A percentile compares a stretch with the other conserved stretches of the same genome.
phyloP scores from a whole-genome alignment of 2,329 filamentous ascomycete species.

The Xylariaceae sp. region DNA sequence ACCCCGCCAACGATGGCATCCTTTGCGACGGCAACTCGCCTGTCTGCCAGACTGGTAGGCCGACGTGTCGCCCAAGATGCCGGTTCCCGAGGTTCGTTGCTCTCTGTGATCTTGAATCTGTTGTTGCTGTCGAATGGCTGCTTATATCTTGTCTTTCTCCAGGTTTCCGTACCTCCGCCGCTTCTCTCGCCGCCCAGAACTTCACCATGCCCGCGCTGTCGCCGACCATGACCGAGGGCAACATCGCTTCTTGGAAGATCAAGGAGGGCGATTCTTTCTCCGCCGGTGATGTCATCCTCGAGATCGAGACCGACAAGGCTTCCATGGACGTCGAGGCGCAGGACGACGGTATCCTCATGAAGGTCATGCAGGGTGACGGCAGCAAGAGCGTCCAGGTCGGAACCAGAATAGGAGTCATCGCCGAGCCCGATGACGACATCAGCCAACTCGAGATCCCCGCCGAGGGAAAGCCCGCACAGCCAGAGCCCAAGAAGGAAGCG shows the following conservation, averaged over 20 bases:
- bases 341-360: slow-evolving; percentile 80
- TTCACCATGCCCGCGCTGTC: slow-evolving; percentile 89
- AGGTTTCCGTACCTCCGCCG: slow-evolving; percentile 62
- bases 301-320: slow-evolving; percentile 92
- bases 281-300: slow-evolving; percentile 79
- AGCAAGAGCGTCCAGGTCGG: slow-evolving; percentile 74
- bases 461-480: slow-evolving; percentile 51
- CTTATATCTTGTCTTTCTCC: slow-evolving; percentile 11
- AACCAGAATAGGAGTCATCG: slow-evolving; percentile 73
- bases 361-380: slow-evolving; percentile 70
- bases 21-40: slow-evolving; percentile 57
- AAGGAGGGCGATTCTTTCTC: slow-evolving; percentile 81
- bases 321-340: slow-evolving; percentile 94
- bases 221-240: slow-evolving; percentile 90
- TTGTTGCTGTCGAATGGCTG: background rate
- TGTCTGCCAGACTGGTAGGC: slow-evolving; percentile 55
- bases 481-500: slow-evolving; percentile 32
- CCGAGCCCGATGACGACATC: slow-evolving; percentile 76
- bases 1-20: slow-evolving; percentile 54
- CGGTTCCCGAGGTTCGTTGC: slow-evolving; percentile 50
- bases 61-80: slow-evolving; percentile 50
- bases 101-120: too few species aligned
- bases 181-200: slow-evolving; percentile 69
- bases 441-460: slow-evolving; percentile 67
- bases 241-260: slow-evolving; percentile 78